Conservation (phyloP, 768 basidiomycete species). For the Peribolospora kevripleyi region DNA sequence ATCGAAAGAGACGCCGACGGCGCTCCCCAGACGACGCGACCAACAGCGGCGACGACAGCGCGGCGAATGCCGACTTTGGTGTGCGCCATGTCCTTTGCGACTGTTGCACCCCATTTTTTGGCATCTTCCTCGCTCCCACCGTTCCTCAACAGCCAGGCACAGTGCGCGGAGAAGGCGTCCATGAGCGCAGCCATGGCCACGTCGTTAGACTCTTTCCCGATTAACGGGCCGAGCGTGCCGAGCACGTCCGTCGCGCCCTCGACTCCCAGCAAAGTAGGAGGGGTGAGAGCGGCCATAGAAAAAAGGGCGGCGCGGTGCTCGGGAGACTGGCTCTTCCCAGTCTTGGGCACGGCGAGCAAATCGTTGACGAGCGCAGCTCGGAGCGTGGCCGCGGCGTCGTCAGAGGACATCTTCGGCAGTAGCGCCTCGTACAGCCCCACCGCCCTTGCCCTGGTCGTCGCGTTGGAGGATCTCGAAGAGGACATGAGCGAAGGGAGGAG, state of each 20-base stretch:
- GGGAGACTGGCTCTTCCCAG: constrained; percentile 62
- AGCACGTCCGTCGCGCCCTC: constrained; percentile 28
- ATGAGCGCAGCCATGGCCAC: constrained; percentile 32
- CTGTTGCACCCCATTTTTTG: constrained; percentile 16
- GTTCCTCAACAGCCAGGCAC: background rate
- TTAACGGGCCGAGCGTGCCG: constrained; percentile 23
- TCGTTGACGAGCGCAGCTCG: constrained; percentile 15
- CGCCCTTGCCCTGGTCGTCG: constrained; percentile 34
- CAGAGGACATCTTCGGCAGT: constrained; percentile 15
- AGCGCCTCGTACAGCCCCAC: constrained; percentile 34
- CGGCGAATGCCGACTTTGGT: constrained; percentile 37
- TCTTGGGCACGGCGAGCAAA: constrained; percentile 20
- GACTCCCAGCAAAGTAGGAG: constrained; percentile 7
- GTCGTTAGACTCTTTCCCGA: constrained; percentile 60
- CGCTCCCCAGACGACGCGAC: constrained; percentile 31
- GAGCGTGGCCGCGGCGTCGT: background rate
- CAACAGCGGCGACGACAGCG: constrained; percentile 39
- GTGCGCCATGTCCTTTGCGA: constrained; percentile 48
- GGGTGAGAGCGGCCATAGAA: constrained; percentile 40
- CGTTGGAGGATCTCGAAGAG: constrained; percentile 33
- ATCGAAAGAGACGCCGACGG: constrained; percentile 9
- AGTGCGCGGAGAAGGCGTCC: constrained; percentile 32
- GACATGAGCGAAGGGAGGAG: constrained; percentile 29
- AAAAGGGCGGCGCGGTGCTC: constrained; percentile 68
- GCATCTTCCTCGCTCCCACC: background rate